These are phyloP conservation scores for Fusarium drepaniforme DNA, from an alignment of 2,329 filamentous ascomycete species.

Conservation along the genomic window DNA sequence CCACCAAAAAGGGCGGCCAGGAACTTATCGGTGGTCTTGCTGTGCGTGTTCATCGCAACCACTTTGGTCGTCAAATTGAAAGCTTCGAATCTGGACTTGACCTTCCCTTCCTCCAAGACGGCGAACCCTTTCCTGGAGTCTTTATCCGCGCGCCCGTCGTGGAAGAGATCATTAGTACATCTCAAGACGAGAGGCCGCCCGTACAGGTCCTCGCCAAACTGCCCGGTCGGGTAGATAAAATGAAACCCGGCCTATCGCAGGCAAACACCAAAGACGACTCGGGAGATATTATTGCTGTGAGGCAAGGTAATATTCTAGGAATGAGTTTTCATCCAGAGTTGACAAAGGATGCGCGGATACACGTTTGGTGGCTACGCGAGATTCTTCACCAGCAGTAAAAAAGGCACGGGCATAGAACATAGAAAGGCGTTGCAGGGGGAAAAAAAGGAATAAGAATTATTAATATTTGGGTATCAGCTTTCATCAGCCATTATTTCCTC, in stretches of 20 bases:
- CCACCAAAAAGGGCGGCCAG: slow-evolving; percentile 91
- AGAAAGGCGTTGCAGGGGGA: slow-evolving; percentile 21
- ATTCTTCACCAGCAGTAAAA: slow-evolving; percentile 51
- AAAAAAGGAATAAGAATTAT: slow-evolving; percentile 10
- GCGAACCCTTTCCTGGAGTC: slow-evolving; percentile 75
- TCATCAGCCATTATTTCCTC: not conserved
- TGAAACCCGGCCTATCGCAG: slow-evolving; percentile 53
- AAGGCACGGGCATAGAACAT: slow-evolving; percentile 5
- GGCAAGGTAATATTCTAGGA: slow-evolving; percentile 91
- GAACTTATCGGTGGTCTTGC: slow-evolving; percentile 93
- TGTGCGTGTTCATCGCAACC: slow-evolving; percentile 92
- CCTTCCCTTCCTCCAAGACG: slow-evolving; percentile 74
- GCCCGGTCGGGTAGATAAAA: slow-evolving; percentile 54
- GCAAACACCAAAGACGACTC: slow-evolving; percentile 56
- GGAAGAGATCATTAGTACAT: slow-evolving; percentile 74
- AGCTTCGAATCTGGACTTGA: slow-evolving; percentile 85
- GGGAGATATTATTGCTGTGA: slow-evolving; percentile 88
- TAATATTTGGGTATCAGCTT: slow-evolving; percentile 25
- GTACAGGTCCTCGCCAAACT: slow-evolving; percentile 67
- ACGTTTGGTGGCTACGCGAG: slow-evolving; percentile 91
- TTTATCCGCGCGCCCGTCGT: slow-evolving; percentile 97
- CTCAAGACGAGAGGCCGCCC: slow-evolving; percentile 47
- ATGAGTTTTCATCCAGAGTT: slow-evolving; percentile 97
- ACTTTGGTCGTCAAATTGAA: slow-evolving; percentile 94
- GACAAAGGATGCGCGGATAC: slow-evolving; percentile 88